Conservation (phyloP, 208 protist genomes). For the Crithidia mellificae region DNA sequence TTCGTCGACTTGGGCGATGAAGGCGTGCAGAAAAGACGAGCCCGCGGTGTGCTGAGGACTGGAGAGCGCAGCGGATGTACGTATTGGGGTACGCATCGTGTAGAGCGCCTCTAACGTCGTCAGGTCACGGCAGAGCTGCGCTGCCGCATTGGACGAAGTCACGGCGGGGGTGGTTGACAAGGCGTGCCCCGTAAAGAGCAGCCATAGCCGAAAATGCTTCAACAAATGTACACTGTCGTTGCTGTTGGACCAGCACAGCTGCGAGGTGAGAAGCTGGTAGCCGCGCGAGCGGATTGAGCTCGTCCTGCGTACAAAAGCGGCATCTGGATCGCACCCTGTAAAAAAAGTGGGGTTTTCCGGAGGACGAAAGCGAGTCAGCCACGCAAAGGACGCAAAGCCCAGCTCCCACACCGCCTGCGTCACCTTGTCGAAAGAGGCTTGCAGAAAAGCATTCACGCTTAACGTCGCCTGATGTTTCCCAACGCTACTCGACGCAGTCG, state of each 20-base stretch:
- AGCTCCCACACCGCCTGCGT: constrained; percentile 19
- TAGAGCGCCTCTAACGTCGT: constrained; percentile 44
- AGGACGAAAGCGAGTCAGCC: constrained; percentile 6
- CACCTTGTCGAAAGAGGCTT: constrained; percentile 1
- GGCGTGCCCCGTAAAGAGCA: constrained; percentile 22
- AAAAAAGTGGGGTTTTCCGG: too few relatives aligned
- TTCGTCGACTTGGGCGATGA: constrained; percentile 38
- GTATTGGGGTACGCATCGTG: not conserved
- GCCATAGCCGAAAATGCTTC: constrained; percentile 25
- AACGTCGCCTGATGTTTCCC: not conserved
- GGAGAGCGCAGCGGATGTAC: not conserved
- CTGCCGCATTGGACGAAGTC: not conserved
- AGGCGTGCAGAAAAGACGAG: constrained; percentile 11
- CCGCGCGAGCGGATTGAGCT: constrained; percentile 8
- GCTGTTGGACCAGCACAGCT: constrained; percentile 13
- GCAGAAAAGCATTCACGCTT: not conserved
- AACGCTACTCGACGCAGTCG: not conserved
- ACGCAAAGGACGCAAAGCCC: constrained; percentile 25
- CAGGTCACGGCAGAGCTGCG: constrained; percentile 49
- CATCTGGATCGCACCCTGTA: too few relatives aligned
- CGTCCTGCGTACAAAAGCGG: too few relatives aligned
- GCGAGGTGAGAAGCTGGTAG: constrained; percentile 13
- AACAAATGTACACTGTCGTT: too few relatives aligned
- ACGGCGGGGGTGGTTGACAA: not conserved
- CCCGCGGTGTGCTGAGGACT: not conserved